Evolutionary conservation across 371 early-diverging fungal species (phyloP), one percentile per base, ranked within the genome.

Genomic region (Mortierella sp.): DNA sequence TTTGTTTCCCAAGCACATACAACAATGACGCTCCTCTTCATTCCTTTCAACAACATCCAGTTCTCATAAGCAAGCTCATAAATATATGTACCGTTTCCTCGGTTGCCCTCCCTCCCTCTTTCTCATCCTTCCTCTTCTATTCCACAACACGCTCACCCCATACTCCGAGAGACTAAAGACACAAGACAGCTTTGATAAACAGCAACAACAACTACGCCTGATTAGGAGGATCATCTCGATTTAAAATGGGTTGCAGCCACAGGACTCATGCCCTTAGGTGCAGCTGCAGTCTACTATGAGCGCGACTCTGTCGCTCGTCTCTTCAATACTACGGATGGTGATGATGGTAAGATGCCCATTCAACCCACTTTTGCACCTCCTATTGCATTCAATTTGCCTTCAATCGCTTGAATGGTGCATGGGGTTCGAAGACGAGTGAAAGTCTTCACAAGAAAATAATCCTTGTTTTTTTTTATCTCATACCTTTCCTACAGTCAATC

Each of bases 281-380:
- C 65, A 3, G 49, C 48, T 56, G 76, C 76, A 27, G 56, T 4
- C 29, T 83, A 83, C 56, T 77, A 76, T 24, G 80, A 74, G 21
- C 80, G 80, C 16, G 71, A 76, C 7, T 38, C 58, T 51, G 38
- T 82, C 41, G 70, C 58, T 1, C n/a, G 71, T n/a, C 21, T 48
- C 24, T 5, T 71, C 6, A 55, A 55, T 24, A 21, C 14, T 12
- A 41, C 5, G 43, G n/a, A 43, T 4, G 41, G 58, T 58, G 76
- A 74, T 76, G 54, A 24, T 35, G 16, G 18, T n/a, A 8, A n/a
- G 58, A 0, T 27, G 10, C 27, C 27, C 12, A 2, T 35, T 2
- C n/a, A n/a, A n/a, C 12, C 27, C 27, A 12, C 41, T 41, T 41
- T 41, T 41, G 41, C 41, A 41, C 0, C 6, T 41, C 41, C 6